Conservation (phyloP, 768 basidiomycete genomes). For the Boletus sp. region DNA sequence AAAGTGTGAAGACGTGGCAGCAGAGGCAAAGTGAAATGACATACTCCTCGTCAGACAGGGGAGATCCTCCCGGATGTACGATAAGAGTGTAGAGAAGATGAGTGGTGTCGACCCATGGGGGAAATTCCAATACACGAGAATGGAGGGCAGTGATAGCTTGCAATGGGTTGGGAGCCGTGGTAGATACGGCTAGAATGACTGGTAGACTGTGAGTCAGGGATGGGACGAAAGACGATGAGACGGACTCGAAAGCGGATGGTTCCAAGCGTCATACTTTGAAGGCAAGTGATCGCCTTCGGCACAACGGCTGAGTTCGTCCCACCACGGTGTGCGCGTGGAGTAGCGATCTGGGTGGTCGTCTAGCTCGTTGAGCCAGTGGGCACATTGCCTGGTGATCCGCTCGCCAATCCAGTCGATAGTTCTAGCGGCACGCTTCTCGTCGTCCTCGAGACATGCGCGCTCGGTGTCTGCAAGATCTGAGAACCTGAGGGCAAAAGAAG, state of each 20-base stretch:
- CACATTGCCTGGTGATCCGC: conserved; percentile 60
- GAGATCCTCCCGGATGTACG: conserved; percentile 67
- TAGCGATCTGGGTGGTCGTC: conserved; percentile 46
- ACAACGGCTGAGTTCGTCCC: conserved; percentile 80
- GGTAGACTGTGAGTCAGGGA: conserved; percentile 12
- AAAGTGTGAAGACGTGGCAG: conserved; percentile 9
- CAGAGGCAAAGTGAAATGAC: conserved; percentile 30
- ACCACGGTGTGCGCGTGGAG: conserved; percentile 67
- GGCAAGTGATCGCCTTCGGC: conserved; percentile 76
- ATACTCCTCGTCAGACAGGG: conserved; percentile 77
- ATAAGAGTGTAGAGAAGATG: conserved; percentile 74
- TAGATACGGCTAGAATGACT: conserved; percentile 85
- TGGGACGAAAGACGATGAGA: conserved; percentile 16
- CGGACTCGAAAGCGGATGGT: conserved; percentile 80
- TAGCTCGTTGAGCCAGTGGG: conserved; percentile 70
- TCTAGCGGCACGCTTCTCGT: conserved; percentile 72
- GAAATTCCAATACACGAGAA: conserved; percentile 62
- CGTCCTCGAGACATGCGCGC: conserved; percentile 71
- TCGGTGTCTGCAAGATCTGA: conserved; percentile 75
- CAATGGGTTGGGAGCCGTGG: conserved; percentile 76
- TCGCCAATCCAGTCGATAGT: conserved; percentile 86
- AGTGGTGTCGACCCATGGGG: conserved; percentile 77
- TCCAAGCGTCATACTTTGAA: conserved; percentile 75
- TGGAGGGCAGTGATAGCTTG: conserved; percentile 78
- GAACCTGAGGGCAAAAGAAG: conserved; percentile 74